A percentile compares a stretch with the other conserved stretches of the same genome.
phyloP scores from a whole-genome alignment of 495 filamentous ascomycete genomes.

The Penicillium egyptiacum region DNA sequence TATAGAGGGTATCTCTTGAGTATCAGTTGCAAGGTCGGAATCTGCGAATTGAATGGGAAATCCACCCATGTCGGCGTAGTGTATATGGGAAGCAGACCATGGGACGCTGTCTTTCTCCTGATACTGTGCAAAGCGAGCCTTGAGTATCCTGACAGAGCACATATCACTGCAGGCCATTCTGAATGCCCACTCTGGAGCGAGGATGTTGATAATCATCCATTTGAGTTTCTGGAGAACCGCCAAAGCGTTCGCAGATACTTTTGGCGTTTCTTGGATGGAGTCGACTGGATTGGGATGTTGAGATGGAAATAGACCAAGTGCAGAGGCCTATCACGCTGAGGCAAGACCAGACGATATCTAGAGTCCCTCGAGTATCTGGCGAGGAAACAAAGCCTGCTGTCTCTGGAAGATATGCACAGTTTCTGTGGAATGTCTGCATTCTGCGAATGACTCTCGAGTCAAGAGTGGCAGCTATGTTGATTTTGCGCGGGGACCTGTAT shows the following conservation, averaged over 20 bases:
- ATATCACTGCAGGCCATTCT: neutral
- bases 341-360: conserved; percentile 8
- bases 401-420: neutral
- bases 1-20: neutral
- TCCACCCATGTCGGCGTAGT: conserved; percentile 8
- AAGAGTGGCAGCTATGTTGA: neutral
- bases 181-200: conserved; percentile 1
- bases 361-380: neutral
- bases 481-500: neutral
- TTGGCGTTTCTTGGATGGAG: neutral
- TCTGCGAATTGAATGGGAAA: conserved; percentile 1
- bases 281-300: conserved; percentile 2
- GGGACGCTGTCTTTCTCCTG: neutral
- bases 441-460: neutral
- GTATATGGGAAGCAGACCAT: conserved; percentile 4
- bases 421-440: conserved; percentile 2
- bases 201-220: conserved; percentile 7
- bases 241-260: neutral
- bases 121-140: neutral
- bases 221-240: neutral
- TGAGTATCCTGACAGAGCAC: neutral
- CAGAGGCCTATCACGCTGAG: neutral
- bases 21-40: neutral
- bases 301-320: conserved; percentile 9
- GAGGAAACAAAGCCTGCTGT: neutral